Evolutionary conservation across 257 asterid species (phyloP), one percentile per base, ranked within the genome.

Genomic region (Primulina eburnea): DNA sequence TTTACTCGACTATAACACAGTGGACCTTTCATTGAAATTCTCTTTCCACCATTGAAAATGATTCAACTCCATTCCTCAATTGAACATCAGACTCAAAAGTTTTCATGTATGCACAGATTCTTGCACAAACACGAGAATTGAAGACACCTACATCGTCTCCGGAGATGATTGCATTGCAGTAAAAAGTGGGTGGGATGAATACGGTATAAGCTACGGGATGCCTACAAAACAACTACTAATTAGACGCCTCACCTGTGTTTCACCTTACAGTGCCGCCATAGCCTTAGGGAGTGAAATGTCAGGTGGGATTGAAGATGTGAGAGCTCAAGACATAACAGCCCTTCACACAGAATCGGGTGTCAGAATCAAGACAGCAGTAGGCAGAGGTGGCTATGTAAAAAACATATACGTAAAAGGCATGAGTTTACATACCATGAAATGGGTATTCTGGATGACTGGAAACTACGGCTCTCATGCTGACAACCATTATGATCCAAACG

Each of bases 271-370:
- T 34, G 98, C 98, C 0, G 96, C 95, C 62, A 82, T 92, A 20
- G 98, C 98, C 21, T 55, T 89, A 60, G 97, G 98, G 28, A 91
- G 97, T 21, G 97, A 91, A 70, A 89, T 92, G 97, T 92, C 96
- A 0, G 98, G 95, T 2, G 98, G 97, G 56, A 92, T 92, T 35
- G 83, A 88, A 62, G 95, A 92, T 28, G 97, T 92, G 2, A 67
- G 94, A 57, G 95, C 94, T 2, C 69, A 85, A 17, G 95, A 90
- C 71, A 85, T 92, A 20, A 82, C 85, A 6, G 96, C 97, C 65
- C 75, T 90, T 63, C 76, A 82, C 71, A 89, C 98, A 4, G 97
- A 92, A 71, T 88, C 97, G 0, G 97, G 80, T 0, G 77, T 92
- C 75, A 73, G 97, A 18, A 92, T 92, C 68, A 92, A 92, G 80